These are phyloP conservation scores for Spatholobus suberectus DNA, from an alignment of 306 rosid species.

Conservation along the genomic window DNA sequence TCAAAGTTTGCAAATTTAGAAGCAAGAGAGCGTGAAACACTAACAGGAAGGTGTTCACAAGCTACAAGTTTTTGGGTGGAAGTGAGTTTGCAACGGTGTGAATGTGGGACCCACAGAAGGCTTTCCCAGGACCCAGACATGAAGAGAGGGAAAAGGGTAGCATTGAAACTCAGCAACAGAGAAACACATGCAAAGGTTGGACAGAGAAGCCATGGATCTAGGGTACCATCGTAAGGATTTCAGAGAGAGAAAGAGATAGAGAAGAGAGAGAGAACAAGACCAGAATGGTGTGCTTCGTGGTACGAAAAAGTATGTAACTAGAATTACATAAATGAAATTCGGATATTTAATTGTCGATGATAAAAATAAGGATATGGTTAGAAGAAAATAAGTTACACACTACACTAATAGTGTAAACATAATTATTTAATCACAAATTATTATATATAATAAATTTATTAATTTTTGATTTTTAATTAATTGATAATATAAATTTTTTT, in stretches of 20 bases:
- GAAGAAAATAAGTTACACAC: too few species aligned
- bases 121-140: constrained; percentile 31
- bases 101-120: constrained; percentile 28
- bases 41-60: constrained; percentile 30
- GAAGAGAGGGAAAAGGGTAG: constrained; percentile 28
- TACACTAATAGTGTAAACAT: too few species aligned
- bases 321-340: neutral
- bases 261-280: constrained; percentile 37
- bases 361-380: neutral
- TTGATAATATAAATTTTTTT: too few species aligned
- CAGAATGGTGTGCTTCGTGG: constrained; percentile 32
- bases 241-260: neutral
- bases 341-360: neutral
- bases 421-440: too few species aligned
- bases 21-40: neutral
- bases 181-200: constrained; percentile 46
- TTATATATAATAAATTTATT: too few species aligned
- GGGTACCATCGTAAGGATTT: constrained; percentile 50
- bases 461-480: too few species aligned
- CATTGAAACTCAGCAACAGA: constrained; percentile 44
- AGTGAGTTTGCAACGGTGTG: neutral
- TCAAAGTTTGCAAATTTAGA: constrained; percentile 24
- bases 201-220: constrained; percentile 80
- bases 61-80: neutral
- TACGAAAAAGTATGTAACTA: constrained; percentile 17